A percentile compares a stretch with the other conserved stretches of the same genome.
These are phyloP conservation scores for Tillandsia fasciculata DNA, from an alignment of 176 grass and related monocot species.

Conservation along the genomic window DNA sequence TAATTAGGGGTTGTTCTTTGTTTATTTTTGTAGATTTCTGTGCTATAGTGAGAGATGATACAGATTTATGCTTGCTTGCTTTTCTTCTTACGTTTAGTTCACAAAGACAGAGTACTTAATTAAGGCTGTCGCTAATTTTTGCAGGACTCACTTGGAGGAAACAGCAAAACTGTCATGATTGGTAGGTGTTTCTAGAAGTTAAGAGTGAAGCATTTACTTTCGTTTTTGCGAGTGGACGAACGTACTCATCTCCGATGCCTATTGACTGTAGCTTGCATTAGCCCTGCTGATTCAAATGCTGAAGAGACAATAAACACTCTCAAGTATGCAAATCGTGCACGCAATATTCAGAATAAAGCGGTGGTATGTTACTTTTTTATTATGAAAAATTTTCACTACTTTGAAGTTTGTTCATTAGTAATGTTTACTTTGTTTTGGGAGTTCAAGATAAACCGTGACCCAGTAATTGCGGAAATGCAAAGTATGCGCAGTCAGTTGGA, in stretches of 20 bases:
- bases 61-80: neutral
- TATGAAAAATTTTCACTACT: neutral
- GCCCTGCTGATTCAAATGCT: conserved; percentile 74
- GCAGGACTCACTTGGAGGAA: conserved; percentile 82
- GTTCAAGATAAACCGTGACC: conserved; percentile 81
- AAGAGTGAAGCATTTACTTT: neutral
- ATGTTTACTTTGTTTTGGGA: neutral
- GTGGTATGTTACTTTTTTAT: conserved; percentile 34
- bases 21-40: too few relatives aligned
- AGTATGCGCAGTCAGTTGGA: conserved; percentile 77
- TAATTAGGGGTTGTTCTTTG: too few relatives aligned
- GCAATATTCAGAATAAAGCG: conserved; percentile 83
- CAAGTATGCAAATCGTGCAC: conserved; percentile 80
- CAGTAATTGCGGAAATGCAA: conserved; percentile 75
- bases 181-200: conserved; percentile 27
- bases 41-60: neutral
- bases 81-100: neutral
- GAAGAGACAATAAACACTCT: conserved; percentile 89
- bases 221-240: neutral
- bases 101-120: neutral
- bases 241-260: neutral
- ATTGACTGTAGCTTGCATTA: conserved; percentile 57
- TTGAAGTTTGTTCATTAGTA: neutral
- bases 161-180: conserved; percentile 85
- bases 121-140: neutral